phyloP scores from a whole-genome alignment of 352 stramenopile species.

The Globisporangium paddicum region DNA sequence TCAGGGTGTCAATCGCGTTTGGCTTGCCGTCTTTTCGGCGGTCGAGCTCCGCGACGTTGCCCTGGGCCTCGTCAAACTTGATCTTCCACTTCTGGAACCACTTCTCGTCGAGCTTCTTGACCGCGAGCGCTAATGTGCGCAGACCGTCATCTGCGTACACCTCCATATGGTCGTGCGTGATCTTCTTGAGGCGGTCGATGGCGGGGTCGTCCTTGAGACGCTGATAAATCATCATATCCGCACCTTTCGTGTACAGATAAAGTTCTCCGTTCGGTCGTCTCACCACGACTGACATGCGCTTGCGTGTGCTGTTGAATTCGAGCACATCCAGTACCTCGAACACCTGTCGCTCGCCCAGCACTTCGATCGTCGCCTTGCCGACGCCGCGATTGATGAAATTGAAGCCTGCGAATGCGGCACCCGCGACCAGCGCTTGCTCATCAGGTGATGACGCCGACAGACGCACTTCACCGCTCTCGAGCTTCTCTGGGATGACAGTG shows the following conservation, averaged over 20 bases:
- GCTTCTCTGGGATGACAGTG: conserved; percentile 71
- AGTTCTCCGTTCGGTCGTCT: conserved; percentile 47
- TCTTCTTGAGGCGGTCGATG: conserved; percentile 45
- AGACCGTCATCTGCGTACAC: conserved; percentile 82
- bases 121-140: conserved; percentile 74
- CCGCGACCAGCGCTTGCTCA: conserved; percentile 80
- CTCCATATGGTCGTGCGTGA: conserved; percentile 76
- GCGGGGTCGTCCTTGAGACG: conserved; percentile 49
- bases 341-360: conserved; percentile 33
- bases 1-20: conserved; percentile 71
- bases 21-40: conserved; percentile 72
- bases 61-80: conserved; percentile 62
- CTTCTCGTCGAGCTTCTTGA: conserved; percentile 61
- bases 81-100: conserved; percentile 76
- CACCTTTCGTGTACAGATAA: conserved; percentile 85
- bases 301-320: conserved; percentile 91
- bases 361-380: conserved; percentile 25
- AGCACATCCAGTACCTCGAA: conserved; percentile 78
- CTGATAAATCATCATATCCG: conserved; percentile 92
- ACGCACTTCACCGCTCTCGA: conserved; percentile 59
- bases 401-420: conserved; percentile 63
- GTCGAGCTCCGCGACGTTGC: conserved; percentile 69
- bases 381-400: conserved; percentile 62
- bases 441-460: conserved; percentile 79
- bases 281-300: conserved; percentile 96